Evolutionary conservation across 2,329 filamentous ascomycete genomes (phyloP).

Genomic region (Xylariaceae sp.): DNA sequence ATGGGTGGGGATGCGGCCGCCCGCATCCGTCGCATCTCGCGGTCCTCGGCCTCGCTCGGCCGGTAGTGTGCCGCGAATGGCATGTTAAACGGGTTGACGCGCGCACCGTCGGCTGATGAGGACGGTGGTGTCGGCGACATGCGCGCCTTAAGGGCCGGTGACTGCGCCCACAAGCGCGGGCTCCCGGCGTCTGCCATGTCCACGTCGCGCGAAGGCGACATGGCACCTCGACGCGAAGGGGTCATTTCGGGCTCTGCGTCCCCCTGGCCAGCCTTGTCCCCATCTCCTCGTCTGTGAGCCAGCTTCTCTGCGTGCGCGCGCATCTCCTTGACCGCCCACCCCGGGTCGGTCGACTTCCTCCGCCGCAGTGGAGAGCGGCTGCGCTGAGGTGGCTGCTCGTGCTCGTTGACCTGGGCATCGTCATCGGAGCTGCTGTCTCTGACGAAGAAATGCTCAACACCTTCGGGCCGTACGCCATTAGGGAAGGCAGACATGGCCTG

Average conservation of each 20-base stretch:
- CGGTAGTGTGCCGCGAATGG: constrained; percentile 34
- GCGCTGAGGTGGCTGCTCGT: constrained; percentile 31
- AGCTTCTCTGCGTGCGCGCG: constrained; percentile 65
- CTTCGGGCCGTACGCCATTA: constrained; percentile 60
- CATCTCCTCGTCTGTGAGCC: constrained; percentile 38
- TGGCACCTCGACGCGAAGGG: constrained; percentile 19
- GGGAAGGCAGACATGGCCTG: constrained; percentile 69
- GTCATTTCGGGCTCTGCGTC: constrained; percentile 15
- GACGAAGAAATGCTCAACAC: constrained; percentile 64
- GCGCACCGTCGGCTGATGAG: constrained; percentile 34
- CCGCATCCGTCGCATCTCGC: constrained; percentile 38
- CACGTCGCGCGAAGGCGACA: constrained; percentile 19
- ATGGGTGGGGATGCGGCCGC: constrained; percentile 68
- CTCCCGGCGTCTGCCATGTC: constrained; percentile 17
- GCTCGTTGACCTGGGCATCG: constrained; percentile 28
- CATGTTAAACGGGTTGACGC: constrained; percentile 31
- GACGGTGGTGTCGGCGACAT: constrained; percentile 13
- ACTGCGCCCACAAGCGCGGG: constrained; percentile 15
- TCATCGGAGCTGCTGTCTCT: constrained; percentile 56
- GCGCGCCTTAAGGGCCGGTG: constrained; percentile 15
- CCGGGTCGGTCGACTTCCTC: constrained; percentile 55
- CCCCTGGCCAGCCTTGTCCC: constrained; percentile 19
- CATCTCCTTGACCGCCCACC: constrained; percentile 76
- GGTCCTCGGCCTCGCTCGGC: constrained; percentile 28
- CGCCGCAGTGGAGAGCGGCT: constrained; percentile 31